Percentiles rank a stretch among this genome's conserved stretches.
Conservation (phyloP, 2,329 filamentous ascomycete genomes). For the Lecanicillium sp. region DNA sequence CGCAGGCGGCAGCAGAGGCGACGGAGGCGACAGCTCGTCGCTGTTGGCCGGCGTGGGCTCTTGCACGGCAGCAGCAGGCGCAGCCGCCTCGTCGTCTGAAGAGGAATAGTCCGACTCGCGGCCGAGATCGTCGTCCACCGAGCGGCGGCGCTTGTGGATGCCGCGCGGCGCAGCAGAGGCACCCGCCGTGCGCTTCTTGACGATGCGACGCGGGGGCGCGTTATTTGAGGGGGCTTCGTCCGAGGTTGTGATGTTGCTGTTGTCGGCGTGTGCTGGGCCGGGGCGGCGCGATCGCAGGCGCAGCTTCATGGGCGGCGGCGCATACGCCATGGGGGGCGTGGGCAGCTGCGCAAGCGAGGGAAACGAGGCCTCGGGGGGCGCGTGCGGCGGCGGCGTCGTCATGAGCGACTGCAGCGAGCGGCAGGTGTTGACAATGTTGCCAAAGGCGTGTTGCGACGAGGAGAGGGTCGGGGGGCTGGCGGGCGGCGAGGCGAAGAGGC, state of each 20-base stretch:
- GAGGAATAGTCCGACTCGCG: too few relatives aligned
- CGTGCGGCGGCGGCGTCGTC: background rate
- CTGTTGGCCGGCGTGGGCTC: background rate
- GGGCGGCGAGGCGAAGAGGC: constrained; percentile 50
- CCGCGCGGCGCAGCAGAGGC: constrained; percentile 31
- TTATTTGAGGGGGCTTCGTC: constrained; percentile 11
- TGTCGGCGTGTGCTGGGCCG: too few relatives aligned
- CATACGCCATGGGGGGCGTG: constrained; percentile 48
- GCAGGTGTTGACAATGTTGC: constrained; percentile 51
- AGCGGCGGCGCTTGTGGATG: constrained; percentile 44
- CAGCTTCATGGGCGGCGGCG: constrained; percentile 44
- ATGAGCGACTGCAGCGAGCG: constrained; percentile 55
- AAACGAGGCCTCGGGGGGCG: constrained; percentile 25
- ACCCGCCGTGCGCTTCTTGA: constrained; percentile 16
- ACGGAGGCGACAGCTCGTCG: constrained; percentile 12
- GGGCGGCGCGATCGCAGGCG: constrained; percentile 47
- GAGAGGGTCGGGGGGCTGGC: constrained; percentile 44
- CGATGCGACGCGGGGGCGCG: too few relatives aligned
- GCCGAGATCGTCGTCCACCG: constrained; percentile 16
- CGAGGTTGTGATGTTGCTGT: background rate
- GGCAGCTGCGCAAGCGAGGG: constrained; percentile 33
- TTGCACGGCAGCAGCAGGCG: background rate
- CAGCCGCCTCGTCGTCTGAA: constrained; percentile 4
- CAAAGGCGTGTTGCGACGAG: constrained; percentile 34
- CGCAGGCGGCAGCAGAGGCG: constrained; percentile 26